A percentile compares a stretch with the other conserved stretches of the same genome.
phyloP scores from a whole-genome alignment of 2,329 filamentous ascomycete genomes.

The Dactylella cylindrospora region DNA sequence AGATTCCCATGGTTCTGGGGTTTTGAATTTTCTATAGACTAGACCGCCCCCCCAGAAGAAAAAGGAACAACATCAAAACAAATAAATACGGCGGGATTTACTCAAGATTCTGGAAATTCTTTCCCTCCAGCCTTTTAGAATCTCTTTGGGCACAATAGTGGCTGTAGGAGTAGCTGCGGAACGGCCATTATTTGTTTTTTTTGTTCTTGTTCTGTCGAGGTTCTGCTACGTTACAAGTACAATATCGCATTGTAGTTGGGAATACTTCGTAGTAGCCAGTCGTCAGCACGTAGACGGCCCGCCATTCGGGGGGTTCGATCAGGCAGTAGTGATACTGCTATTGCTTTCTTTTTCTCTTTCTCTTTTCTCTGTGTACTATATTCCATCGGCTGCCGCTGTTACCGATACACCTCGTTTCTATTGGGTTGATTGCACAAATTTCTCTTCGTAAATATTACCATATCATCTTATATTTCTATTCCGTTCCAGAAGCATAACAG shows the following conservation, averaged over 20 bases:
- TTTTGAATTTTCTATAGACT: constrained; percentile 28
- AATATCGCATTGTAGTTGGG: too few species aligned
- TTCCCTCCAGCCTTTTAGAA: constrained; percentile 13
- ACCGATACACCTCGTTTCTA: too few species aligned
- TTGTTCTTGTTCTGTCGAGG: too few species aligned
- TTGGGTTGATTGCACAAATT: constrained; percentile 32
- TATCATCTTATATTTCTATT: constrained; percentile 42
- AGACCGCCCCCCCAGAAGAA: constrained; percentile 26
- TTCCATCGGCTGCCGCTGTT: constrained; percentile 17
- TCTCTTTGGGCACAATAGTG: constrained; percentile 1
- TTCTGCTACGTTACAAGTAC: too few species aligned
- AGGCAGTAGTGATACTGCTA: too few species aligned
- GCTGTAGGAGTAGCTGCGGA: too few species aligned
- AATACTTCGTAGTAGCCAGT: too few species aligned
- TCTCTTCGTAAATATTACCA: constrained; percentile 28
- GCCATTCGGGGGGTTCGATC: too few species aligned
- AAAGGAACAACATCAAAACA: constrained; percentile 43
- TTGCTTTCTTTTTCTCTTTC: too few species aligned
- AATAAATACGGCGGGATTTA: constrained; percentile 28
- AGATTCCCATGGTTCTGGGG: constrained; percentile 38
- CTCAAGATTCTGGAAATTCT: constrained; percentile 24
- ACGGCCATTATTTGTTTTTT: too few species aligned
- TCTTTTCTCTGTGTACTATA: background rate
- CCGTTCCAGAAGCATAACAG: constrained; percentile 36
- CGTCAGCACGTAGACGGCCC: too few species aligned